Evolutionary conservation across 257 asterid species (phyloP).

Genomic region (Plantago elongata): DNA sequence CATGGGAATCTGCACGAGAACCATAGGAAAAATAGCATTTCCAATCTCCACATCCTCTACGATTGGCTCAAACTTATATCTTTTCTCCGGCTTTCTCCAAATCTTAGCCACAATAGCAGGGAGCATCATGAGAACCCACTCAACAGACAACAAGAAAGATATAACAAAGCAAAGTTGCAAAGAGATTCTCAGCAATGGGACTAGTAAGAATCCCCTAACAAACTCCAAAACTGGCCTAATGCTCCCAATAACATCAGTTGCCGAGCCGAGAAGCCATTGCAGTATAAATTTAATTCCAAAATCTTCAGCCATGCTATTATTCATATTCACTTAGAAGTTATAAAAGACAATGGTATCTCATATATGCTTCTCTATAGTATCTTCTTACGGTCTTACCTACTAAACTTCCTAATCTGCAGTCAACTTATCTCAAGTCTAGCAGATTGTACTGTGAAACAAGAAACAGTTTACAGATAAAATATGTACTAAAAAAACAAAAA

Average conservation of each 20-base stretch:
- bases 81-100: constrained; percentile 36
- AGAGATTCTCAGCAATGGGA: constrained; percentile 32
- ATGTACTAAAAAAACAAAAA: too few relatives aligned
- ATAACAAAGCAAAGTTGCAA: constrained; percentile 34
- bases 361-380: too few relatives aligned
- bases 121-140: constrained; percentile 53
- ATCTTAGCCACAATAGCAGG: constrained; percentile 49
- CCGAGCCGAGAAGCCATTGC: constrained; percentile 28
- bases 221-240: constrained; percentile 31
- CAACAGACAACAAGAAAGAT: constrained; percentile 50
- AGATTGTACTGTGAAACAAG: too few relatives aligned
- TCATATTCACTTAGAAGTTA: neutral
- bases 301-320: neutral
- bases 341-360: neutral
- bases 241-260: constrained; percentile 21
- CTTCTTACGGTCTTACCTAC: too few relatives aligned
- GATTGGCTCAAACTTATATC: constrained; percentile 41
- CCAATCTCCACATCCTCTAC: constrained; percentile 42
- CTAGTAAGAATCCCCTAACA: constrained; percentile 27
- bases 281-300: constrained; percentile 18
- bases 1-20: constrained; percentile 62
- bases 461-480: too few relatives aligned
- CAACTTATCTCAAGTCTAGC: too few relatives aligned
- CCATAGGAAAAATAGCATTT: constrained; percentile 38
- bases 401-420: too few relatives aligned